These are phyloP conservation scores for Stemphylium vesicarium DNA, from an alignment of 2,329 filamentous ascomycete genomes.

Conservation along the genomic window DNA sequence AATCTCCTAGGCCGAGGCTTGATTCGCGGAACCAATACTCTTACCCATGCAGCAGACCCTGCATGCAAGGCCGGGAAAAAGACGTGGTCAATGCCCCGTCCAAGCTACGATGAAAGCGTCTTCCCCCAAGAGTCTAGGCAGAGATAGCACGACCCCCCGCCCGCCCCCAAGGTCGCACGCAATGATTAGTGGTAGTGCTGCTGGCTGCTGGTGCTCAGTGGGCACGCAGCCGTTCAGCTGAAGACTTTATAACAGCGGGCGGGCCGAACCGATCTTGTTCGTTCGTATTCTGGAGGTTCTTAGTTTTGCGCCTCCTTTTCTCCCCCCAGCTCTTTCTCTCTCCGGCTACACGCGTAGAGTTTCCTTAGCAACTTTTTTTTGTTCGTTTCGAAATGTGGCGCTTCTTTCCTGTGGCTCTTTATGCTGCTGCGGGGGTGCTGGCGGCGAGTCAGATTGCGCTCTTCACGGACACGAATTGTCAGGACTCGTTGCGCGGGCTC, in stretches of 20 bases:
- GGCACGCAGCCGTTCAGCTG: neutral
- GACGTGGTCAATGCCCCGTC: neutral
- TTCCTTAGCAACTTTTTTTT: neutral
- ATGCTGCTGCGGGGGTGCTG: neutral
- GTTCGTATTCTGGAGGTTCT: neutral
- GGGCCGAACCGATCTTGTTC: neutral
- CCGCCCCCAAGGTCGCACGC: neutral
- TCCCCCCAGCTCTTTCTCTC: no score
- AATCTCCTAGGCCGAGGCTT: neutral
- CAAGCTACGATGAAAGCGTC: conserved; percentile 2
- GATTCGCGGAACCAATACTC: conserved; percentile 1
- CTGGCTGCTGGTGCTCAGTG: neutral
- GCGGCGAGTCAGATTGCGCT: conserved; percentile 15
- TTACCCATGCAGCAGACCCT: conserved; percentile 1
- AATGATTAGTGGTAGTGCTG: neutral
- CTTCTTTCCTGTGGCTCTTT: neutral
- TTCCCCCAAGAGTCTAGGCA: conserved; percentile 1
- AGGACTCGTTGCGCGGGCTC: conserved; percentile 14
- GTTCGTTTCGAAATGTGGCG: neutral
- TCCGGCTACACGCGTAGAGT: neutral
- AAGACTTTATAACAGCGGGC: conserved; percentile 1
- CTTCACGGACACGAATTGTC: conserved; percentile 17
- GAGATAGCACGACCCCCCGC: neutral
- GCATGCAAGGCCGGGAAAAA: neutral
- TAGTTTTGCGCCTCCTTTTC: no score